Percentiles rank a stretch among this genome's conserved stretches.
phyloP scores from a whole-genome alignment of 495 filamentous ascomycete genomes.

The Podospora didyma region DNA sequence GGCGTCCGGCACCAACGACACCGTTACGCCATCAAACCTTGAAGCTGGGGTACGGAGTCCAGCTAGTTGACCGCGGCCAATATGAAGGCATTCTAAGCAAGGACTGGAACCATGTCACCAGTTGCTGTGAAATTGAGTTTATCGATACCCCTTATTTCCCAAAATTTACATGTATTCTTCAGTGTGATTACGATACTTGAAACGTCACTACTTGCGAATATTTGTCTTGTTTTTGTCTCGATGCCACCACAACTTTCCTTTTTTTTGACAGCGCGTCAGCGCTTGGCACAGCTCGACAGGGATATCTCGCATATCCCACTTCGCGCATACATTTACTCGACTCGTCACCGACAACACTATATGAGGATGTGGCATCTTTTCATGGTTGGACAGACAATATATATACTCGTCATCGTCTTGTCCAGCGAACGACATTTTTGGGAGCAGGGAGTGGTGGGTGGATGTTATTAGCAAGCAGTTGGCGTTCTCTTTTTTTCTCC shows the following conservation, averaged over 20 bases:
- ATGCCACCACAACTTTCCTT: not conserved
- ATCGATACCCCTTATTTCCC: conserved; percentile 16
- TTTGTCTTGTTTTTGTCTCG: conserved; percentile 5
- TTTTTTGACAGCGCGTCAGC: not conserved
- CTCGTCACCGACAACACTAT: no score
- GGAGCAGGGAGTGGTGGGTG: no score
- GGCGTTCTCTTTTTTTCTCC: not conserved
- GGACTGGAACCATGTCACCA: conserved; percentile 1
- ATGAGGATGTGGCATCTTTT: no score
- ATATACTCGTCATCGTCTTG: no score
- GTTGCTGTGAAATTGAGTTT: not conserved
- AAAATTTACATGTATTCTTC: conserved; percentile 15
- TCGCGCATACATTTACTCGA: no score
- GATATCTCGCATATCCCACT: not conserved
- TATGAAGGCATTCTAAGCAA: not conserved
- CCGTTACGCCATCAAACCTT: conserved; percentile 31
- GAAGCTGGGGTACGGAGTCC: conserved; percentile 26
- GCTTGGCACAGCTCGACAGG: not conserved
- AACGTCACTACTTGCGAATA: not conserved
- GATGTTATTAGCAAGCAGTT: no score
- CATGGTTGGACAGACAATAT: no score
- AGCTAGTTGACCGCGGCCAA: not conserved
- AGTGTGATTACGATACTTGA: not conserved
- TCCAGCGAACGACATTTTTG: no score
- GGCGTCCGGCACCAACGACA: conserved; percentile 11